Evolutionary conservation across 768 basidiomycete species (phyloP).

Genomic region (Suillus discolor): DNA sequence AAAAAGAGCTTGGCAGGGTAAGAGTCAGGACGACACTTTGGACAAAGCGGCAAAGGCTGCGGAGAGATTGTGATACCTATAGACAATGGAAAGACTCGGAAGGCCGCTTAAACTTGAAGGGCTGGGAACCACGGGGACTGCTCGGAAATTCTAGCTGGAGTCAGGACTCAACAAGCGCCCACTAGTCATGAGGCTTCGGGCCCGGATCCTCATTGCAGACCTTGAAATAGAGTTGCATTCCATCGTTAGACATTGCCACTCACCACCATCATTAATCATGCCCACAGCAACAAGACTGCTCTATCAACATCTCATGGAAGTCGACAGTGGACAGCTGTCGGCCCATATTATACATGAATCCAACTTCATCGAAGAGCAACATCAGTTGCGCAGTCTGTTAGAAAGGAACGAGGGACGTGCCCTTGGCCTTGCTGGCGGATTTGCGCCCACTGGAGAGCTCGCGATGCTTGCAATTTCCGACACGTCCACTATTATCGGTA

Average conservation of each 20-base stretch:
- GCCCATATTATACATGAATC: constrained; percentile 21
- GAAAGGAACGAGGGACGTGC: constrained; percentile 36
- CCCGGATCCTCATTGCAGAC: neutral
- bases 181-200: neutral
- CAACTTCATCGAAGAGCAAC: constrained; percentile 24
- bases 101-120: neutral
- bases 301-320: constrained; percentile 30
- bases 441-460: constrained; percentile 24
- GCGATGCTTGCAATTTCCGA: constrained; percentile 31
- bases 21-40: neutral
- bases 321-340: constrained; percentile 24
- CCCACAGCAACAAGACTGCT: constrained; percentile 19
- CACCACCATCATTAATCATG: constrained; percentile 12
- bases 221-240: neutral
- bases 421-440: constrained; percentile 32
- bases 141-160: neutral
- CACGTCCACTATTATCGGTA: constrained; percentile 25
- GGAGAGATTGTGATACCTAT: neutral
- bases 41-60: neutral
- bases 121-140: neutral
- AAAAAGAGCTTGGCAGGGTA: neutral
- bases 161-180: neutral
- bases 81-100: neutral
- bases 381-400: constrained; percentile 23
- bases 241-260: neutral